Evolutionary conservation across 1,284 basidiomycete genomes (phyloP).

Genomic region (Puccinia coronata): DNA sequence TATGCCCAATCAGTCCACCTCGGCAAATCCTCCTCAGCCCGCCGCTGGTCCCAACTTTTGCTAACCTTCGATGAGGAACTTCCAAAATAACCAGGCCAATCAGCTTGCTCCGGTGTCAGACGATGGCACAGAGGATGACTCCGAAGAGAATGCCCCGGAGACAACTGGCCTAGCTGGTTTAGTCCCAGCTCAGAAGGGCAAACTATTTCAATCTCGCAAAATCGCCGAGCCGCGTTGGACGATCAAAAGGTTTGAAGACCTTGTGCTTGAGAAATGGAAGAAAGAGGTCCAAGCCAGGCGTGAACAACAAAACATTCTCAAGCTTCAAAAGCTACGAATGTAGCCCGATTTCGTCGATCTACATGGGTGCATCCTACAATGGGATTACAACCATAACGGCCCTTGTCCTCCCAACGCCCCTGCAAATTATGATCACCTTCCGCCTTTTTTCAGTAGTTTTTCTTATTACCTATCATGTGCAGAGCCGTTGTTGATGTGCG

Average conservation of each 20-base stretch:
- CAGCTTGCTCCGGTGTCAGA: not conserved
- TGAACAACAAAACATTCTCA: conserved; percentile 67
- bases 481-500: conserved; percentile 82
- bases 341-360: conserved; percentile 79
- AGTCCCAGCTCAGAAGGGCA: conserved; percentile 39
- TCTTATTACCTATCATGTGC: conserved; percentile 74
- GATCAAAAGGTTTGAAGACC: conserved; percentile 47
- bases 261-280: conserved; percentile 22
- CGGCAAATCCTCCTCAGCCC: not conserved
- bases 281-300: conserved; percentile 61
- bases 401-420: conserved; percentile 65
- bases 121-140: conserved; percentile 27
- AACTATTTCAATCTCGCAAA: conserved; percentile 39
- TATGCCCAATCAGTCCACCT: conserved; percentile 2
- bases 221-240: conserved; percentile 43
- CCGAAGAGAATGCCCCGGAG: conserved; percentile 34
- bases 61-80: conserved; percentile 25
- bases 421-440: conserved; percentile 63
- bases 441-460: conserved; percentile 69
- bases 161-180: conserved; percentile 37
- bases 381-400: conserved; percentile 76
- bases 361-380: conserved; percentile 78
- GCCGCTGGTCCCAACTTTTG: conserved; percentile 27
- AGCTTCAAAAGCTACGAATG: conserved; percentile 67
- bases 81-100: not conserved